phyloP scores from a whole-genome alignment of 768 basidiomycete species.

The Mrakia hoshinonis region DNA sequence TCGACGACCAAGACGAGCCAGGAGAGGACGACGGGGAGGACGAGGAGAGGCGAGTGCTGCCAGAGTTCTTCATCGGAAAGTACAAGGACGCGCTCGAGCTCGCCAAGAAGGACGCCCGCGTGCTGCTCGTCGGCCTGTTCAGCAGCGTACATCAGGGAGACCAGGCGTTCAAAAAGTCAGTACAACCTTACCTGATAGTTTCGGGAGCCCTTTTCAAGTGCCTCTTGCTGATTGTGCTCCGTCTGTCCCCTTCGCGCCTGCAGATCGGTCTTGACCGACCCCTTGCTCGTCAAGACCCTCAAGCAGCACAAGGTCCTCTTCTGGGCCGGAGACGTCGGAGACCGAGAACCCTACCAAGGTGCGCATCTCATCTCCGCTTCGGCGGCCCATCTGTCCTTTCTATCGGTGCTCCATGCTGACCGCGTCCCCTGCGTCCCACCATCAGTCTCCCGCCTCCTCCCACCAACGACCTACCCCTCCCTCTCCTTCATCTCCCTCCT shows the following conservation, averaged over 20 bases:
- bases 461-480: slow-evolving; percentile 85
- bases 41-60: slow-evolving; percentile 45
- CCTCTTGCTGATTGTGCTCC: too few species aligned
- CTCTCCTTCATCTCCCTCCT: slow-evolving; percentile 85
- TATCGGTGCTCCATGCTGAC: neutral
- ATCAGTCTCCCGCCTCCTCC: slow-evolving; percentile 46
- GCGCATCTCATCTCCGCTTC: slow-evolving; percentile 1
- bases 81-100: slow-evolving; percentile 70
- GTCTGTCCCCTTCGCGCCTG: neutral
- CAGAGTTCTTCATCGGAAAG: slow-evolving; percentile 68
- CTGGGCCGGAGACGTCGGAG: slow-evolving; percentile 87
- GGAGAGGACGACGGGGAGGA: slow-evolving; percentile 4
- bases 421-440: neutral
- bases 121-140: slow-evolving; percentile 73
- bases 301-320: slow-evolving; percentile 67
- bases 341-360: slow-evolving; percentile 73
- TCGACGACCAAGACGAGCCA: neutral
- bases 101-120: slow-evolving; percentile 61
- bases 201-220: neutral
- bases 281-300: slow-evolving; percentile 58
- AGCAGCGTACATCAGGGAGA: slow-evolving; percentile 88
- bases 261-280: slow-evolving; percentile 68
- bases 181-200: neutral
- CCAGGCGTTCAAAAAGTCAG: slow-evolving; percentile 71
- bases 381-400: neutral